Evolutionary conservation across 495 filamentous ascomycete species (phyloP).

Genomic region (Mycothermus thermophilus): DNA sequence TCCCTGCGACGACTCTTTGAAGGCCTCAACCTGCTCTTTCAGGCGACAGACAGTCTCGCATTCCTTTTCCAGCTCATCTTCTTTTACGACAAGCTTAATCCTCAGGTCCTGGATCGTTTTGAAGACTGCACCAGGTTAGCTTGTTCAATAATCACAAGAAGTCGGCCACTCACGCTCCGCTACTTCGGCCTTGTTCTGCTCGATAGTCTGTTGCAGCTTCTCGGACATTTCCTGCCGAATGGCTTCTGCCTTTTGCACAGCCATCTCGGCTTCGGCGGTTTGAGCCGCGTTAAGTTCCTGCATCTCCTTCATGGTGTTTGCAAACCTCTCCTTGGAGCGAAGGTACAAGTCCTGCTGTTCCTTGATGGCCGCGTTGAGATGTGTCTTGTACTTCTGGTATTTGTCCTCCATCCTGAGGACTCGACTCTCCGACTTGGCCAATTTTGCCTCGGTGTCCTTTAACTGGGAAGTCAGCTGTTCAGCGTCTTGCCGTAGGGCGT

Average conservation of each 20-base stretch:
- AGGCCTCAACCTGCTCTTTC: constrained; percentile 15
- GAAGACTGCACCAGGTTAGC: too few species aligned
- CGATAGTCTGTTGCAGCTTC: constrained; percentile 16
- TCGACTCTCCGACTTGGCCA: constrained; percentile 9
- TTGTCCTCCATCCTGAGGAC: constrained; percentile 18
- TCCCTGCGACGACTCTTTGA: constrained; percentile 14
- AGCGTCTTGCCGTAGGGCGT: constrained; percentile 9
- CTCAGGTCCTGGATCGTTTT: too few species aligned
- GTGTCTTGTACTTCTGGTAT: constrained; percentile 14
- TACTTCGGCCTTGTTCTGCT: constrained; percentile 15
- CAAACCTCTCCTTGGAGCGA: constrained; percentile 16
- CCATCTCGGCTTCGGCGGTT: constrained; percentile 12
- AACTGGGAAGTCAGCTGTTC: constrained; percentile 12
- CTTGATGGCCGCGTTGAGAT: constrained; percentile 23
- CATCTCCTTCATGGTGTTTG: constrained; percentile 14
- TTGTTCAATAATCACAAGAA: too few species aligned
- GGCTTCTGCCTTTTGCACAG: constrained; percentile 16
- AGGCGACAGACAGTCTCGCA: constrained; percentile 12
- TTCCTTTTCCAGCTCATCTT: constrained; percentile 18
- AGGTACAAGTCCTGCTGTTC: constrained; percentile 28
- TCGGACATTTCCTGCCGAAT: constrained; percentile 20
- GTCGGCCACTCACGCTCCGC: constrained; percentile 15
- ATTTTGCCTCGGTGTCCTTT: constrained; percentile 10
- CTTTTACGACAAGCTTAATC: too few species aligned
- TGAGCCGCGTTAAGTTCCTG: constrained; percentile 9